Evolutionary conservation across 305 asterid species (phyloP).

Genomic region (Withania somnifera): DNA sequence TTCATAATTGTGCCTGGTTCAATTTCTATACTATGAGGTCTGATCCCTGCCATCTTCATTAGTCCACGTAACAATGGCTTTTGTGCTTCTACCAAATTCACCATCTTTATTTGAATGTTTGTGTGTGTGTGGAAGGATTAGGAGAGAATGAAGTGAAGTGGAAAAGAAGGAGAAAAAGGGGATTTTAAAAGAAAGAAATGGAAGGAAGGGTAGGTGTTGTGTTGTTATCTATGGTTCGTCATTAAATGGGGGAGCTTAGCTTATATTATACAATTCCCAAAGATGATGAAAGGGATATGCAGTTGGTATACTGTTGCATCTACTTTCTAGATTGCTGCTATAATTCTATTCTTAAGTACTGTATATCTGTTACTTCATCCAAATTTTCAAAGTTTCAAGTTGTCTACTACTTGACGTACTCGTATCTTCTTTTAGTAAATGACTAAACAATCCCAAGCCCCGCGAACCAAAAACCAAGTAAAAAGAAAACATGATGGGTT

Average conservation of each 20-base stretch:
- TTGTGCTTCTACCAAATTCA: conserved; percentile 67
- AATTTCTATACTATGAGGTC: conserved; percentile 41
- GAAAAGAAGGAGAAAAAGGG: neutral
- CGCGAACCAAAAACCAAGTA: neutral
- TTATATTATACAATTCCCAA: neutral
- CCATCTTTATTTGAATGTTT: conserved; percentile 25
- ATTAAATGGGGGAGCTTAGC: neutral
- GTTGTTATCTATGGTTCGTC: conserved; percentile 20
- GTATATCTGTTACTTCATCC: neutral
- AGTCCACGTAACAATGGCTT: conserved; percentile 48
- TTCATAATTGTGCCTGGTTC: conserved; percentile 51
- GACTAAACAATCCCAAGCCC: neutral
- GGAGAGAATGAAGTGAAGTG: neutral
- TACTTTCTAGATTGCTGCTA: neutral
- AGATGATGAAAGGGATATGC: neutral
- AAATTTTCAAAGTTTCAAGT: neutral
- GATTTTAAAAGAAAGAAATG: conserved; percentile 6
- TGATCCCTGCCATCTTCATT: conserved; percentile 68
- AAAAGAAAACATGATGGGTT: neutral
- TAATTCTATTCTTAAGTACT: neutral
- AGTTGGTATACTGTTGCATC: neutral
- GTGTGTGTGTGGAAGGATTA: neutral
- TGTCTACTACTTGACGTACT: neutral
- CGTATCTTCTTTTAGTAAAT: neutral
- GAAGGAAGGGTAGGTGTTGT: conserved; percentile 19